Base-by-base conservation (phyloP, 495 filamentous ascomycete species). In the Xylaria telfairii region DNA sequence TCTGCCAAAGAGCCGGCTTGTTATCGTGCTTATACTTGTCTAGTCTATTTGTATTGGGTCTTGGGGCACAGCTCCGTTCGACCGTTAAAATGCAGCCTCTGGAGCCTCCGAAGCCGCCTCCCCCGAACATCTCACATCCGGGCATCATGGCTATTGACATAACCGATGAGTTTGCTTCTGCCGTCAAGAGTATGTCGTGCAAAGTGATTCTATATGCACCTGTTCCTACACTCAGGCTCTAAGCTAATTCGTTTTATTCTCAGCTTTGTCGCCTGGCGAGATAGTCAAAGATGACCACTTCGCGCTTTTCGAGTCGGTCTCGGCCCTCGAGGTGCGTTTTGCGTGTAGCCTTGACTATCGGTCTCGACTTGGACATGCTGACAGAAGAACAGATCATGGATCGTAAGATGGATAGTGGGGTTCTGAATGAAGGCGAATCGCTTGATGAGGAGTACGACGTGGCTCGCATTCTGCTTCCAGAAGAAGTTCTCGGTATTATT, bases 321-420 rank as follows among this genome's bases (percentile, higher is more conserved):
- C 92, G 69, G 95, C 96, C 75, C 85, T 99, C 72, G 96, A 99
- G 91, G 96, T 95, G 54, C 63, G 60, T 65, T 19, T 26, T 32
- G 24, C 21, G 24, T 62, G 28, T 61, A 49, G 53, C 68, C 54
- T 30, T 26, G 54, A 64, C 8, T 30, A 47, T 19, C 65, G 9
- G 15, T 37, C 24, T 49, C 3, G 6, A 49, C 2, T 32, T 59
- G 49, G 15, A 49, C 28, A 19, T 65, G 37, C 34, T 56, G 10
- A 64, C 54, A 54, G 32, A 47, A 17, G 13, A 9, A 28, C 61
- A 99, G 96, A 95, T 99, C 69, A 97, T 97, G 94, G 96, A 99
- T 76, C 90, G 91, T 0, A 99, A 98, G 80, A 98, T 99, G 96
- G 96, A 99, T 77, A 97, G 93, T 76, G 96, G 96, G 39, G 92